A percentile compares a stretch with the other conserved stretches of the same genome.
Conservation (phyloP, 2,329 filamentous ascomycete genomes). For the Leptographium galeiforme region DNA sequence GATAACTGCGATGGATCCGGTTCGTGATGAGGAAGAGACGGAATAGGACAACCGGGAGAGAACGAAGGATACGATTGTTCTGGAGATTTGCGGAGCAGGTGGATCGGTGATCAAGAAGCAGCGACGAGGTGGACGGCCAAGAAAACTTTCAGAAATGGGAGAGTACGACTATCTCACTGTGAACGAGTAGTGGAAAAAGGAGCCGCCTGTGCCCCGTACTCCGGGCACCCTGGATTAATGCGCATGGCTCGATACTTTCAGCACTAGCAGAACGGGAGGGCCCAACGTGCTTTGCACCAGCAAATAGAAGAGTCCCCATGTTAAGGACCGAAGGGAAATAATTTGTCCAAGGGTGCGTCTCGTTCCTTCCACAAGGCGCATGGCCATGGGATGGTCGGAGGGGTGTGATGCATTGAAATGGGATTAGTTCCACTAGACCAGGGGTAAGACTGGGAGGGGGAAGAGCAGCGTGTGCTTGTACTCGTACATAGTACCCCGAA, state of each 20-base stretch:
- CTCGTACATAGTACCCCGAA: not conserved
- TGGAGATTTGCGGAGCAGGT: not conserved
- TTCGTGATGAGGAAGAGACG: not conserved
- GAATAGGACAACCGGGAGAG: not conserved
- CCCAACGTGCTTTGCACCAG: not conserved
- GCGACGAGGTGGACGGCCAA: not conserved
- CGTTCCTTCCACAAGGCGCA: not conserved
- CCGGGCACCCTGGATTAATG: not conserved
- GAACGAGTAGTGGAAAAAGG: not conserved
- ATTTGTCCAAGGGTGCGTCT: not conserved
- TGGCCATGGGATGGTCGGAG: not conserved
- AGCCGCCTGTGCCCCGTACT: not conserved
- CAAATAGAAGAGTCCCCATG: not conserved
- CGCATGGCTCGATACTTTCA: not conserved
- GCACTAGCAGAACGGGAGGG: not conserved
- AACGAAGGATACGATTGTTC: conserved; percentile 1
- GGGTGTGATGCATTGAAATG: not conserved
- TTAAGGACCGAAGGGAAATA: not conserved
- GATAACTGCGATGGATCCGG: not conserved
- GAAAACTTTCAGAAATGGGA: not conserved
- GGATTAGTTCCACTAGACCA: not conserved
- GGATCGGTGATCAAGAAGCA: not conserved
- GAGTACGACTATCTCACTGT: not conserved
- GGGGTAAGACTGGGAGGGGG: not conserved
- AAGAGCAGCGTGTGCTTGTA: not conserved